Percentiles rank a stretch among this genome's conserved stretches.
These are phyloP conservation scores for Schizothecium vesticola DNA, from an alignment of 495 filamentous ascomycete species.

Conservation along the genomic window DNA sequence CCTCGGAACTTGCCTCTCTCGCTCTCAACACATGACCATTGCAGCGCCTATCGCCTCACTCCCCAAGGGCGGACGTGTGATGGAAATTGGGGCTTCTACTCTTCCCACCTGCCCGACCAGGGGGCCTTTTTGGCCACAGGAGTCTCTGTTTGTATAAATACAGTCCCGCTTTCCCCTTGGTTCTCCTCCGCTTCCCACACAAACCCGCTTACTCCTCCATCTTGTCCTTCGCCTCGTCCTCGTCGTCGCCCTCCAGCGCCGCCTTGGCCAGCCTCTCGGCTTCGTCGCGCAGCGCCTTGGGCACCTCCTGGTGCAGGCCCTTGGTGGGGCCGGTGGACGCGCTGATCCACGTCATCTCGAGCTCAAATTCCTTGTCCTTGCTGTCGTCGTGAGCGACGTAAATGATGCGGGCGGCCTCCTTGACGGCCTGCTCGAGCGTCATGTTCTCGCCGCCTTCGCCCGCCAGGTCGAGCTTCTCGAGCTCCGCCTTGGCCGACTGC, in stretches of 20 bases:
- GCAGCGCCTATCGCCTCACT: neutral
- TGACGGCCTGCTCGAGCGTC: slow-evolving; percentile 81
- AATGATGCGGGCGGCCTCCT: slow-evolving; percentile 94
- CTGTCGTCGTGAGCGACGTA: slow-evolving; percentile 95
- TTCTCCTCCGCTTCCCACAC: neutral
- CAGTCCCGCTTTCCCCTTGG: slow-evolving; percentile 3
- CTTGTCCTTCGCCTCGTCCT: slow-evolving; percentile 63
- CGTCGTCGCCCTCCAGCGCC: slow-evolving; percentile 68
- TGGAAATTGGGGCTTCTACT: slow-evolving; percentile 15
- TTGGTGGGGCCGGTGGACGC: slow-evolving; percentile 76
- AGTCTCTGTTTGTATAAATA: slow-evolving; percentile 15
- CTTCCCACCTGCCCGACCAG: slow-evolving; percentile 9
- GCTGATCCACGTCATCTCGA: slow-evolving; percentile 98
- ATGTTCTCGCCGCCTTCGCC: slow-evolving; percentile 45
- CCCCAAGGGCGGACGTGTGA: neutral
- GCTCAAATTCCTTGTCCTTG: slow-evolving; percentile 96
- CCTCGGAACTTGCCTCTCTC: neutral
- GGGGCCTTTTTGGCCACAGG: neutral
- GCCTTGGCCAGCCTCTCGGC: slow-evolving; percentile 84
- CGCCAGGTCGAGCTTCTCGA: slow-evolving; percentile 93
- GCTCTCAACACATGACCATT: neutral
- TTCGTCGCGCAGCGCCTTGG: slow-evolving; percentile 80
- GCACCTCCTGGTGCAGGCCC: slow-evolving; percentile 85
- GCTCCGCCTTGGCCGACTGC: slow-evolving; percentile 92
- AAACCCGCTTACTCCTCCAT: slow-evolving; percentile 62